Percentiles rank a stretch among this genome's conserved stretches.
These are phyloP conservation scores for Trichosporon sp. DNA, from an alignment of 1,284 basidiomycete genomes.

Conservation along the genomic window DNA sequence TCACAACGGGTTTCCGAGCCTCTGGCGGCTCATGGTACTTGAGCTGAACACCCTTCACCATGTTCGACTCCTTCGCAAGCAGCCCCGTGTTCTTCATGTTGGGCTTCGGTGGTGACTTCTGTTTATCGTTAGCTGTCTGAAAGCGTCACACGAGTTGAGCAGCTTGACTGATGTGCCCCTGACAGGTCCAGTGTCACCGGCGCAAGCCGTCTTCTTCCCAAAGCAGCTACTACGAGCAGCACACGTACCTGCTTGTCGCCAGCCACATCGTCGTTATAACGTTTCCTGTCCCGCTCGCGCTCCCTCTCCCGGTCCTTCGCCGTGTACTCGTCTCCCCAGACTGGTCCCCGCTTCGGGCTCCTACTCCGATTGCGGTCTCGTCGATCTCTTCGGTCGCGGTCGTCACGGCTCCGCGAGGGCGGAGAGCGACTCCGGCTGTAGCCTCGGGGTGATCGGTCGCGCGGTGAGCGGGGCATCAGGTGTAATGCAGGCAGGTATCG, in stretches of 20 bases:
- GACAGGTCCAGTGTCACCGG: not conserved
- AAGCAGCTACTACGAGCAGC: not conserved
- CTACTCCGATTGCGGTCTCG: constrained; percentile 8
- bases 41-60: constrained; percentile 76
- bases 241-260: constrained; percentile 12
- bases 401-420: constrained; percentile 8
- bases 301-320: constrained; percentile 37
- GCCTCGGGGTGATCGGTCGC: constrained; percentile 9
- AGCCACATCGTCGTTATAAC: constrained; percentile 33
- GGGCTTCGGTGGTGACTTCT: constrained; percentile 53
- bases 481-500: constrained; percentile 6
- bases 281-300: constrained; percentile 33
- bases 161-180: not conserved
- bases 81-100: constrained; percentile 84
- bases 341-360: constrained; percentile 6
- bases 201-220: not conserved
- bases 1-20: constrained; percentile 79
- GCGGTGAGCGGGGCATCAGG: constrained; percentile 10
- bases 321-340: constrained; percentile 5
- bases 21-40: constrained; percentile 99
- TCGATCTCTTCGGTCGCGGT: constrained; percentile 1
- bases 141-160: not conserved
- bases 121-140: not conserved
- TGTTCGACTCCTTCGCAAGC: constrained; percentile 91
- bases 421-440: constrained; percentile 7